Evolutionary conservation across 164 flowering plant species (phyloP).

Genomic region (Platanus orientalis): DNA sequence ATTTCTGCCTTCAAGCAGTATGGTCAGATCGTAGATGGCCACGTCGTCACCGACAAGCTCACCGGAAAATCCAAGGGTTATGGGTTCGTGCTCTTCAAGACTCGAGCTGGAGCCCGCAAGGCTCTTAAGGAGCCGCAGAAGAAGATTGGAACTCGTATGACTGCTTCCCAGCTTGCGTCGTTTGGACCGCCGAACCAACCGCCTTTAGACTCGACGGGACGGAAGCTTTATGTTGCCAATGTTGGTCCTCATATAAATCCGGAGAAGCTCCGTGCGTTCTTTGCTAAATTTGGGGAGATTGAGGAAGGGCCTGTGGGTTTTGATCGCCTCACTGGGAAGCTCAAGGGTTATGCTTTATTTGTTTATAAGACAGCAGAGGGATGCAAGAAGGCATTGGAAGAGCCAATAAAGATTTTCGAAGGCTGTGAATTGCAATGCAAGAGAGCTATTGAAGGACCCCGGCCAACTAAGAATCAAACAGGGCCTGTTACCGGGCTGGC

Average conservation of each 20-base stretch:
- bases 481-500: conserved; percentile 4
- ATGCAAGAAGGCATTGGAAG: conserved; percentile 36
- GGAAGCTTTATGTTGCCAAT: conserved; percentile 35
- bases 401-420: conserved; percentile 34
- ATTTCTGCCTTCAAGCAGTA: conserved; percentile 20
- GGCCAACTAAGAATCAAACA: background rate
- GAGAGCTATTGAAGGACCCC: conserved; percentile 23
- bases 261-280: conserved; percentile 26
- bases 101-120: conserved; percentile 28
- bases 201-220: conserved; percentile 12
- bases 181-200: conserved; percentile 18
- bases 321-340: conserved; percentile 33
- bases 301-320: conserved; percentile 40
- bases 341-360: conserved; percentile 35
- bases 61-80: conserved; percentile 45
- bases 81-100: conserved; percentile 35
- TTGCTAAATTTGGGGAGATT: conserved; percentile 39
- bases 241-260: conserved; percentile 23
- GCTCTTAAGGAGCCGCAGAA: conserved; percentile 42
- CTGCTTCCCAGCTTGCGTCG: conserved; percentile 40
- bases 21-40: conserved; percentile 38
- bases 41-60: conserved; percentile 30
- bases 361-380: conserved; percentile 36
- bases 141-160: conserved; percentile 42
- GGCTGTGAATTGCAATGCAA: conserved; percentile 32